Conservation (phyloP, 2,329 filamentous ascomycete species). For the Apiospora hydei region DNA sequence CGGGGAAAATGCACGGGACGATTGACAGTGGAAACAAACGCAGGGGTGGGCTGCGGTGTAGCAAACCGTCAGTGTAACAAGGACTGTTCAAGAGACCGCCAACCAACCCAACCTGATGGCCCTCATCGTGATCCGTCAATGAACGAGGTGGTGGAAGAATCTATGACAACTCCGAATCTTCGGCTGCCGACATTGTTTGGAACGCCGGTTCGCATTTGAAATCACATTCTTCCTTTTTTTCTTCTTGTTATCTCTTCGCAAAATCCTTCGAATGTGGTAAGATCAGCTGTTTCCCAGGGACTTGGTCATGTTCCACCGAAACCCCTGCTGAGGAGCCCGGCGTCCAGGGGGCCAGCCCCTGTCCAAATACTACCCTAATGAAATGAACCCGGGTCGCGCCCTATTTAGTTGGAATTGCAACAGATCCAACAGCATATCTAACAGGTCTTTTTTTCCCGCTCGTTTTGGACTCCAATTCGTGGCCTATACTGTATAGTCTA, state of each 20-base stretch:
- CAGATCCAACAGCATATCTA: not conserved
- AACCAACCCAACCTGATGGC: not conserved
- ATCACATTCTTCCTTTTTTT: not conserved
- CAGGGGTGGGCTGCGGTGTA: not conserved
- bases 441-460: not conserved
- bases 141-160: not conserved
- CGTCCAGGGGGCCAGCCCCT: not conserved
- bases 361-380: not conserved
- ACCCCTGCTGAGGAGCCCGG: not conserved
- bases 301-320: not conserved
- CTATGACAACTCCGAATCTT: not conserved
- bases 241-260: not conserved
- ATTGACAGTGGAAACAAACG: not conserved
- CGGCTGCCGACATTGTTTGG: not conserved
- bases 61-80: not conserved
- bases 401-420: conserved; percentile 3
- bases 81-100: not conserved
- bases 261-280: not conserved
- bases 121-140: not conserved
- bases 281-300: not conserved
- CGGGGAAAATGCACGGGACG: not conserved
- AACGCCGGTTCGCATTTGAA: not conserved
- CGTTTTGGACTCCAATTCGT: not conserved
- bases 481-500: not conserved
- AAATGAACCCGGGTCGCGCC: not conserved